Evolutionary conservation across 768 basidiomycete genomes (phyloP).

Genomic region (Suillus clintonianus): DNA sequence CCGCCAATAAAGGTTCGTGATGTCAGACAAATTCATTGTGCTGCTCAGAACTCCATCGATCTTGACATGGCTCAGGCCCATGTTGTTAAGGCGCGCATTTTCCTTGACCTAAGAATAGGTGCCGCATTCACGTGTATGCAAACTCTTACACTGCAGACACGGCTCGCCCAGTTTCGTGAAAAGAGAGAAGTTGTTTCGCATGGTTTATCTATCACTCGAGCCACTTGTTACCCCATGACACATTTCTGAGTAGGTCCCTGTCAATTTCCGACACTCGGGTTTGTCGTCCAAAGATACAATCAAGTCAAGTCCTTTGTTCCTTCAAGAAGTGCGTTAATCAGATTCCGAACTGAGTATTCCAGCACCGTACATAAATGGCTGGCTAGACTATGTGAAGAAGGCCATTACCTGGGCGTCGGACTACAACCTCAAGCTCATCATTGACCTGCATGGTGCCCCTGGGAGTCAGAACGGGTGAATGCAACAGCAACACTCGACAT

Average conservation of each 20-base stretch:
- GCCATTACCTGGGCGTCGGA: conserved; percentile 45
- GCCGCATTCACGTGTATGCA: conserved; percentile 94
- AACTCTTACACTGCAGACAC: conserved; percentile 69
- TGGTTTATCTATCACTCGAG: conserved; percentile 49
- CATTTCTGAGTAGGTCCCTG: conserved; percentile 71
- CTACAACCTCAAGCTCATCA: conserved; percentile 47
- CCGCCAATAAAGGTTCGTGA: neutral
- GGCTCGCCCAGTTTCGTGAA: conserved; percentile 59
- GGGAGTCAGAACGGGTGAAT: conserved; percentile 53
- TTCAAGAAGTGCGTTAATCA: too few species aligned
- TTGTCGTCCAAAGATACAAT: conserved; percentile 91
- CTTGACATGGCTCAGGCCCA: conserved; percentile 84
- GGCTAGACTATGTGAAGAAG: conserved; percentile 43
- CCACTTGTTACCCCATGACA: conserved; percentile 12
- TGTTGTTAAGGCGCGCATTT: conserved; percentile 88
- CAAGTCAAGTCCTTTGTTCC: conserved; percentile 85
- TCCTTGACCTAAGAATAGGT: conserved; percentile 88
- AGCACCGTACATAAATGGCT: conserved; percentile 42
- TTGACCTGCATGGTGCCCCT: conserved; percentile 56
- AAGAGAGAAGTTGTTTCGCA: conserved; percentile 75
- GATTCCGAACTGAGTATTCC: too few species aligned
- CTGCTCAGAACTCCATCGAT: conserved; percentile 86
- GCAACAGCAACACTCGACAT: neutral
- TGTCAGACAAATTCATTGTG: conserved; percentile 89
- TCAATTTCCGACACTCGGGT: conserved; percentile 97